A percentile compares a stretch with the other conserved stretches of the same genome.
Evolutionary conservation across 306 rosid genomes (phyloP).

Genomic region (Cajanus cajan): DNA sequence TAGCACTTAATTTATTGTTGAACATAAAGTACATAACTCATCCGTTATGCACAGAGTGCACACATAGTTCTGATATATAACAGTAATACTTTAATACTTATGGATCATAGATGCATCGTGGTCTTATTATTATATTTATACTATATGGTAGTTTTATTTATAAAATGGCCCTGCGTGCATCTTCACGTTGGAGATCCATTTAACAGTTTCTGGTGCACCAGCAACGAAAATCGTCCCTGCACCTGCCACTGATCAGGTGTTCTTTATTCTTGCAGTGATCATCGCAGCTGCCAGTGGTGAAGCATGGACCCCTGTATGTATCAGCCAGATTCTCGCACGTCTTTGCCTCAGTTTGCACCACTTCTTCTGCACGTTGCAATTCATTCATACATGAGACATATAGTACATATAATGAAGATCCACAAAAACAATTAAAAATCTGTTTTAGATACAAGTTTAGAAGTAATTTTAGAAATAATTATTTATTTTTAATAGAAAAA

Average conservation of each 20-base stretch:
- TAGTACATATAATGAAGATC: neutral
- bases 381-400: neutral
- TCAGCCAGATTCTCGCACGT: conserved; percentile 23
- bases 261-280: conserved; percentile 26
- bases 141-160: neutral
- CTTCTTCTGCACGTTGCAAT: conserved; percentile 8
- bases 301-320: conserved; percentile 18
- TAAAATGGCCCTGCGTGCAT: neutral
- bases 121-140: neutral
- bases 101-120: neutral
- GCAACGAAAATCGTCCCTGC: conserved; percentile 23
- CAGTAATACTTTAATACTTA: neutral
- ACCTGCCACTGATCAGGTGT: conserved; percentile 1
- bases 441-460: too few species aligned
- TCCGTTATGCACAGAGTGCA: neutral
- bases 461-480: too few species aligned
- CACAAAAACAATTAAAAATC: neutral
- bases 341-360: conserved; percentile 26
- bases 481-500: too few species aligned
- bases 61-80: neutral
- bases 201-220: conserved; percentile 31
- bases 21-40: conserved; percentile 15
- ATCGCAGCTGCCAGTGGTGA: conserved; percentile 3
- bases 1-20: neutral
- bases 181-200: neutral